Evolutionary conservation across 192 early-diverging fungal genomes (phyloP), one percentile per base, ranked within the genome.

Genomic region (Phycomyces blakesleeanus): DNA sequence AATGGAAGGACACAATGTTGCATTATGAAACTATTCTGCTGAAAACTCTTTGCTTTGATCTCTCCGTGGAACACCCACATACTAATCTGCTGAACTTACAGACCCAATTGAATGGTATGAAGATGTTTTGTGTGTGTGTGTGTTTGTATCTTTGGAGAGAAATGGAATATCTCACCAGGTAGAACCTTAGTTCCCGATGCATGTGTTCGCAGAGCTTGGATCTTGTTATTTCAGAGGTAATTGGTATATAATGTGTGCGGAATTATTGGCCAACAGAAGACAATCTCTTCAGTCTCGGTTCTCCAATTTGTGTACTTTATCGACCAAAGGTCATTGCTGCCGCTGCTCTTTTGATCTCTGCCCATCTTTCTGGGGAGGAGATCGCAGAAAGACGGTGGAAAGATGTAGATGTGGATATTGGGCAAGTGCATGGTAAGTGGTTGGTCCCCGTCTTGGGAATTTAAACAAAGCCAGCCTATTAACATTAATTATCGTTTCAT

Each of bases 41-140:
- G 29, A 86, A 87, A 59, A 78, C 83, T 34, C 72, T 84, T 57
- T 89, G 87, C 57, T 91, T 91, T 60, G 89, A 91, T 57, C 59
- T 91, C 38, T 76, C 76, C 4, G 70, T 91, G 8, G 61, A 81
- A 16, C 88, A 91, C 63, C 89, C 89, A 50, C 85, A 91, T 62
- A 44, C 54, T 12, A 68, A 73, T 12, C 56, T 72, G 5, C 40
- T 89, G 34, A 63, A 78, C 20, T 75, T 52, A 7, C 38, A 69
- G 6, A 63, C 67, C 7, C 37, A 63, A 57, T 55, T 64, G 7
- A 55, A 47, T 25, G 63, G 72, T 74, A 64, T 54, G 38, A 4
- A 26, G 29, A 27, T 0, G 37, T n/a, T n/a, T n/a, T n/a, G n/a
- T n/a, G n/a, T n/a, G n/a, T n/a, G n/a, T n/a, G n/a, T n/a, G n/a